Evolutionary conservation across 352 stramenopile genomes (phyloP).

Genomic region (Globisporangium polare): DNA sequence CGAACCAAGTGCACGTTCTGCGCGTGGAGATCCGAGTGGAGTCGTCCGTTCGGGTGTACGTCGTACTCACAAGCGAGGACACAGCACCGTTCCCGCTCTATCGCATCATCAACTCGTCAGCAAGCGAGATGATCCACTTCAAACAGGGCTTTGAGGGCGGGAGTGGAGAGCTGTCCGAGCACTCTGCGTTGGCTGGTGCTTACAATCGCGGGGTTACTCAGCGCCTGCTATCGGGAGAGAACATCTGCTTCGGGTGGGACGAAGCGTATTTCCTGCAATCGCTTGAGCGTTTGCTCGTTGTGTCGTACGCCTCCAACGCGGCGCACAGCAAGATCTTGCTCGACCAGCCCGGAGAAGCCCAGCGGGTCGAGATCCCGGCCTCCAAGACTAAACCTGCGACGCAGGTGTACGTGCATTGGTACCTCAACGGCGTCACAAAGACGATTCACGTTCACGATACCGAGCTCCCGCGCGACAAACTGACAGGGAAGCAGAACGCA

Average conservation of each 20-base stretch:
- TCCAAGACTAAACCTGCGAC: slow-evolving; percentile 20
- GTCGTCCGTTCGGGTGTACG: slow-evolving; percentile 61
- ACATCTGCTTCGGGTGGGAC: slow-evolving; percentile 80
- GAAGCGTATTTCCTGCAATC: slow-evolving; percentile 76
- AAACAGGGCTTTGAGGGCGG: slow-evolving; percentile 75
- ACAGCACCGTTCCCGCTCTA: slow-evolving; percentile 61
- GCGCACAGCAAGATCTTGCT: slow-evolving; percentile 57
- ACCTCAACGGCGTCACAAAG: slow-evolving; percentile 80
- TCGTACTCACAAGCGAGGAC: slow-evolving; percentile 76
- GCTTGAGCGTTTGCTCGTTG: slow-evolving; percentile 53
- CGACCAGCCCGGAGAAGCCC: slow-evolving; percentile 64
- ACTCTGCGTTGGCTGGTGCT: slow-evolving; percentile 29
- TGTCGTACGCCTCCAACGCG: slow-evolving; percentile 47
- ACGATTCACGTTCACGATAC: slow-evolving; percentile 75
- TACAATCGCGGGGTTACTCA: slow-evolving; percentile 67
- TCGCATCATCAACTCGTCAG: slow-evolving; percentile 74
- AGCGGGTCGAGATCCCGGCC: slow-evolving; percentile 58
- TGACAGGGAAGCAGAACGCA: slow-evolving; percentile 49
- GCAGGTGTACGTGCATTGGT: slow-evolving; percentile 71
- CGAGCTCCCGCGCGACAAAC: slow-evolving; percentile 52
- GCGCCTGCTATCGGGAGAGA: slow-evolving; percentile 64
- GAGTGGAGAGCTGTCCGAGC: slow-evolving; percentile 38
- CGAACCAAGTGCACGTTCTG: slow-evolving; percentile 70
- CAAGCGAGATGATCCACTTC: slow-evolving; percentile 67
- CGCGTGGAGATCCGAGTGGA: slow-evolving; percentile 79